Evolutionary conservation across 2,329 filamentous ascomycete species (phyloP), one percentile per base, ranked within the genome.

Genomic region (Alternaria postmessia): DNA sequence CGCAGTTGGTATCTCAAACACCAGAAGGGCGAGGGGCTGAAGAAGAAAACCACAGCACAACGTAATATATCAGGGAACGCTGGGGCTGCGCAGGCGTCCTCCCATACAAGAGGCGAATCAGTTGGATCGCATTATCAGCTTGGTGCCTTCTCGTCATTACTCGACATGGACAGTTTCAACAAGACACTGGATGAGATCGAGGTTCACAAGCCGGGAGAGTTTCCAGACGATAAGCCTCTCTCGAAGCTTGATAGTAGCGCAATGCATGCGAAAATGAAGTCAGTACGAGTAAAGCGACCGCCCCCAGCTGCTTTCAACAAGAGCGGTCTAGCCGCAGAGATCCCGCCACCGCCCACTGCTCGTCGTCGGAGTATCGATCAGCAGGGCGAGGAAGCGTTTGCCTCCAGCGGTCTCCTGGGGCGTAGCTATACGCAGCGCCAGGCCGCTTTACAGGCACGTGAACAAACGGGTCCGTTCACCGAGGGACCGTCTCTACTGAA

Each of bases 1-100:
- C 87, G 94, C 59, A 96, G 92, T 77, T 97, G 93, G 93, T 97
- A 97, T 72, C 81, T 97, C 7, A 90, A 92, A 43, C 89, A 92
- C 68, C 88, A 88, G 62, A 85, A 90, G 73, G 87, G 88, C 18
- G 84, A 85, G 55, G 83, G 82, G n/a, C 74, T 81, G 61, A 80
- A 79, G 67, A 71, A 76, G 20, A 79, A 75, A 57, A 70, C 70
- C 18, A 70, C 66, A 20, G 74, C 76, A 49, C 72, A 69, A 48
- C 64, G 61, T 14, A 67, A 65, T 16, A 46, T 66, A 3, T 49
- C 65, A 20, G 71, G 70, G 4, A 63, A 53, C 16, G 59, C 62
- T 18, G 69, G 66, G 16, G 54, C 63, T 16, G 61, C 60, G 20
- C 60, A 63, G 24, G 56, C 54, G 11, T 53, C 71, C 5, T 64